A percentile compares a stretch with the other conserved stretches of the same genome.
Conservation (phyloP, 768 basidiomycete genomes). For the Mycena belliarum region DNA sequence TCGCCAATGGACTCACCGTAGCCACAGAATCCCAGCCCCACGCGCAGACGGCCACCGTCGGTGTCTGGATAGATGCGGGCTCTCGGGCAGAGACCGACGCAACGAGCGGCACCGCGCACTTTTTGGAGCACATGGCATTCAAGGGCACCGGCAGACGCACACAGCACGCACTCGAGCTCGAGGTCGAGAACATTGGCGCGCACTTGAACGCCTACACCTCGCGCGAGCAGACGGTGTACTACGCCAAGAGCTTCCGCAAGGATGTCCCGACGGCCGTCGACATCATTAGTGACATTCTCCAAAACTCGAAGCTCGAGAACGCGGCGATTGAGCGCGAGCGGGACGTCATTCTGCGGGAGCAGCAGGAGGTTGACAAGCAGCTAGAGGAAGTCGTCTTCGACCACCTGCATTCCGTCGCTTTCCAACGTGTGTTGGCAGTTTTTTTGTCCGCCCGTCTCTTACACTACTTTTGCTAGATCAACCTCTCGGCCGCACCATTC, state of each 20-base stretch:
- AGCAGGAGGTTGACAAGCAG: conserved; percentile 99
- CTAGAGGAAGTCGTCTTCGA: conserved; percentile 98
- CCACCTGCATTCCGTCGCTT: conserved; percentile 95
- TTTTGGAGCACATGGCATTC: conserved; percentile 98
- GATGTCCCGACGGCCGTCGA: conserved; percentile 90
- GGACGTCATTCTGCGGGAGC: conserved; percentile 94
- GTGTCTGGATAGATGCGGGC: conserved; percentile 99
- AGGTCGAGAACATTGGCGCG: conserved; percentile 97
- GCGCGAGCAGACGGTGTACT: conserved; percentile 98
- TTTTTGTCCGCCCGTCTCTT: neutral
- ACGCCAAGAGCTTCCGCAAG: conserved; percentile 97
- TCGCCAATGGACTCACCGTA: conserved; percentile 93
- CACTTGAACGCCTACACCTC: conserved; percentile 99
- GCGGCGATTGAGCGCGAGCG: conserved; percentile 91
- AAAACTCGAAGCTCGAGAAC: conserved; percentile 91
- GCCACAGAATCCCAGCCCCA: conserved; percentile 90
- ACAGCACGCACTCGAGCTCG: conserved; percentile 90
- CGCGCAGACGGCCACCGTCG: conserved; percentile 96
- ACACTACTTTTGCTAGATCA: conserved; percentile 57
- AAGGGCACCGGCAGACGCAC: conserved; percentile 89
- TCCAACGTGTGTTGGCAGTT: conserved; percentile 69
- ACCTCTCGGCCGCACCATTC: conserved; percentile 94
- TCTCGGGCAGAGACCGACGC: conserved; percentile 94
- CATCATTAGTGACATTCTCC: conserved; percentile 97
- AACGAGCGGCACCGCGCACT: conserved; percentile 96